Base-by-base conservation (phyloP, 2,329 filamentous ascomycete genomes). In the Clonostachys byssicola region DNA sequence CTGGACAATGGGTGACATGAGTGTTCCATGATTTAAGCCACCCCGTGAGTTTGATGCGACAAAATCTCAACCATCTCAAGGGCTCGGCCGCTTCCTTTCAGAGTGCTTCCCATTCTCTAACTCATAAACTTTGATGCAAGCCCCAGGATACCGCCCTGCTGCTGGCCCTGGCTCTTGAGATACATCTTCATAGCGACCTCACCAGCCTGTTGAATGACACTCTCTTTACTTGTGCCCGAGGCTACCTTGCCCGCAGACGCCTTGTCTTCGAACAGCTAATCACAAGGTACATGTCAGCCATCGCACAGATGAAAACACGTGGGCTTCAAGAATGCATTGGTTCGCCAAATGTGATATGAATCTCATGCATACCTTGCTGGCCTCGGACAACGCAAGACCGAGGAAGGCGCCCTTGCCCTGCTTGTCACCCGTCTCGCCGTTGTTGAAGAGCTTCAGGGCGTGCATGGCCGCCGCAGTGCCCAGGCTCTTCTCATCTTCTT, bases 161-260 rank as follows among this genome's bases (percentile, higher is more conserved):
- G 49, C 52, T 75, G 66, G 17, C 77, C 78, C 63, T 90, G 78
- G 56, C 79, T 83, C 80, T 95, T 92, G 73, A 95, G 71, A 67
- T 92, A 96, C 81, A 96, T 87, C 79, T 95, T 91, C 57, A 96
- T 67, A 4, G 91, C 92, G 79, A 89, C 86, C 75, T 95, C 85
- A 2, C 84, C 91, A 4, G 92, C 92, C 64, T 84, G 75, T 62
- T 87, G 83, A 42, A 96, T 73, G 44, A 83, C 89, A 43, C 83
- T 84, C 68, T 96, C 83, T 79, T 96, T 96, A 68, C 81, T 87
- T 6, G 86, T 80, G 23, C 77, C 75, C 20, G 75, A 66, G 4
- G 71, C 62, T 17, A 81, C 70, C 55, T 78, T 74, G 55, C 80
- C 80, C 54, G 76, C 65, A 10, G 73, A 67, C 33, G 72, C 63